Conservation (phyloP, 2,329 filamentous ascomycete genomes). For the Exophiala aquamarina region DNA sequence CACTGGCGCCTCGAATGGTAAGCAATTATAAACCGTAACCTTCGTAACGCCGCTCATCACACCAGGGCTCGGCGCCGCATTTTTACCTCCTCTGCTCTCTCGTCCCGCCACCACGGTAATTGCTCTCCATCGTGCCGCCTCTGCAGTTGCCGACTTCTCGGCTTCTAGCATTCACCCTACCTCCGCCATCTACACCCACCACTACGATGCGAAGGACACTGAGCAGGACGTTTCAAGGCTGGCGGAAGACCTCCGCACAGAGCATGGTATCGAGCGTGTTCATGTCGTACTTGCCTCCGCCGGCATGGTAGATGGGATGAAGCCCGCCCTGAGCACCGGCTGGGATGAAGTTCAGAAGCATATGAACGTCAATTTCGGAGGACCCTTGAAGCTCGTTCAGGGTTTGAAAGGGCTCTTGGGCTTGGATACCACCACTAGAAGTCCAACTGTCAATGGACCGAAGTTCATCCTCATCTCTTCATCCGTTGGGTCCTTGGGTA, state of each 20-base stretch:
- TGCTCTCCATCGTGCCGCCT: background rate
- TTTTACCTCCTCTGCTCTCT: background rate
- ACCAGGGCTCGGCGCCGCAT: background rate
- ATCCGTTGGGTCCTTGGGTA: background rate
- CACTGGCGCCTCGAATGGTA: constrained; percentile 1
- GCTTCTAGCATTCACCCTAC: background rate
- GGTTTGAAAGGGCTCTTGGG: background rate
- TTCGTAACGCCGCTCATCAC: background rate
- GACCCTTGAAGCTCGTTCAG: background rate
- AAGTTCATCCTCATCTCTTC: constrained; percentile 4
- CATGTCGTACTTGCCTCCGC: background rate
- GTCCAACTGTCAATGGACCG: background rate
- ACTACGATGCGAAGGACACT: background rate
- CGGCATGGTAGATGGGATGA: constrained; percentile 2
- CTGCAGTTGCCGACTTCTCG: background rate
- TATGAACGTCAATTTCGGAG: constrained; percentile 3
- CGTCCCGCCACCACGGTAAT: background rate
- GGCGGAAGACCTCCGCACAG: background rate
- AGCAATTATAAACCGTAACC: background rate
- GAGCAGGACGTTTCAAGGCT: background rate
- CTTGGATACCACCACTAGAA: background rate
- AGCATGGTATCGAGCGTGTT: background rate
- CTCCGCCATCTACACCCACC: background rate
- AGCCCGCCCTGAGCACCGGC: background rate
- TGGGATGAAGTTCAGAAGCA: constrained; percentile 2